phyloP scores from a whole-genome alignment of 306 rosid genomes.

The Elaeagnus macrophylla region DNA sequence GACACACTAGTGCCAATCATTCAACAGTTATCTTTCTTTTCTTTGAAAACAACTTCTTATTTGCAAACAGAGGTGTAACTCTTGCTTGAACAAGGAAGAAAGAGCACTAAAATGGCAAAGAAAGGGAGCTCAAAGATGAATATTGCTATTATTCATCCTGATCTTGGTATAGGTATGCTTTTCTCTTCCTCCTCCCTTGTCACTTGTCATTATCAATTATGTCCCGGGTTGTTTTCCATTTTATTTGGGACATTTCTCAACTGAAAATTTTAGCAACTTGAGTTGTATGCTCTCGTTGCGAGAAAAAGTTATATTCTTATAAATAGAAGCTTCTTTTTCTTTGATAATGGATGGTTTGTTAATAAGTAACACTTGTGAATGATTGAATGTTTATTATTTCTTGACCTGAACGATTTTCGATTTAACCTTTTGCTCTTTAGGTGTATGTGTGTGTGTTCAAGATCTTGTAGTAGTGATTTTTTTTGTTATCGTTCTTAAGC shows the following conservation, averaged over 20 bases:
- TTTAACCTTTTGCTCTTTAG: neutral
- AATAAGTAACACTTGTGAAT: neutral
- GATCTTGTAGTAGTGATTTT: neutral
- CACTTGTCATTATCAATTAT: neutral
- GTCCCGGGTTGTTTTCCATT: neutral
- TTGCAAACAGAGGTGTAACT: no score
- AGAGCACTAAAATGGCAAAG: neutral
- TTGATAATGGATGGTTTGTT: no score
- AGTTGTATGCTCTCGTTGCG: no score
- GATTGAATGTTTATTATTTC: neutral
- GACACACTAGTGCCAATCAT: no score
- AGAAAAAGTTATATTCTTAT: no score
- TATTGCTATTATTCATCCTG: conserved; percentile 1
- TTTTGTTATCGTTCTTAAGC: neutral
- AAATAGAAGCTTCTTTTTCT: no score
- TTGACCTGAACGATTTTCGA: neutral
- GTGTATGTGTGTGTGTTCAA: neutral
- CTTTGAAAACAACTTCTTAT: no score
- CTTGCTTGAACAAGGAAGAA: neutral
- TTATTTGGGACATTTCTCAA: neutral
- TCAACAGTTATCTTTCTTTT: no score
- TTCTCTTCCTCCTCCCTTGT: neutral
- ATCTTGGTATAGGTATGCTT: neutral
- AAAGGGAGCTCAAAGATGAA: neutral
- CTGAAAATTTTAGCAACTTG: neutral